phyloP scores from a whole-genome alignment of 768 basidiomycete species.

The Mycena epipterygia region DNA sequence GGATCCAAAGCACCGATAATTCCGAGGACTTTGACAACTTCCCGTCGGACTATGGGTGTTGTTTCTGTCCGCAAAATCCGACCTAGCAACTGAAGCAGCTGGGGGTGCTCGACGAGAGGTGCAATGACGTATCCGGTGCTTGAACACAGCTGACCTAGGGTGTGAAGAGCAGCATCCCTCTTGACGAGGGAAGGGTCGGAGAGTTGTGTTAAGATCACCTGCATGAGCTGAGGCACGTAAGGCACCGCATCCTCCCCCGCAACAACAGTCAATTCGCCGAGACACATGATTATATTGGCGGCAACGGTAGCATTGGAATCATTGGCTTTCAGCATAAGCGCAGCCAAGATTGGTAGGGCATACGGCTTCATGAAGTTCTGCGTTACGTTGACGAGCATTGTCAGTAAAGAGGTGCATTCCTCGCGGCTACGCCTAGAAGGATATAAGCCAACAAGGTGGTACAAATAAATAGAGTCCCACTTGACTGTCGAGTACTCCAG shows the following conservation, averaged over 20 bases:
- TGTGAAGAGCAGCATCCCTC: slow-evolving; percentile 93
- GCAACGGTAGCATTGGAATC: slow-evolving; percentile 91
- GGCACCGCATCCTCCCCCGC: slow-evolving; percentile 92
- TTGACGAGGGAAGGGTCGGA: slow-evolving; percentile 92
- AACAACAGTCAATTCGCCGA: slow-evolving; percentile 93
- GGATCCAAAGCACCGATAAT: slow-evolving; percentile 97
- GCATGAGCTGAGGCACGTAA: slow-evolving; percentile 90
- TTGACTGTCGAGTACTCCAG: slow-evolving; percentile 93
- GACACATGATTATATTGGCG: slow-evolving; percentile 92
- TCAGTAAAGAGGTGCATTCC: slow-evolving; percentile 92
- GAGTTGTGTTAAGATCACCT: slow-evolving; percentile 88
- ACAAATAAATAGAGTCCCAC: slow-evolving; percentile 49
- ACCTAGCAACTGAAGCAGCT: slow-evolving; percentile 87
- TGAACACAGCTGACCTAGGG: slow-evolving; percentile 95
- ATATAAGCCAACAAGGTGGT: slow-evolving; percentile 21
- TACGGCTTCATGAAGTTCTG: slow-evolving; percentile 97
- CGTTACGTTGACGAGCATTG: slow-evolving; percentile 90
- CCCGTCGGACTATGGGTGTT: slow-evolving; percentile 78
- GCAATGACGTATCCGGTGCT: slow-evolving; percentile 96
- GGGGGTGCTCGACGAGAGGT: slow-evolving; percentile 92
- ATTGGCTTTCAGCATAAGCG: slow-evolving; percentile 89
- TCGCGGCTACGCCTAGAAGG: slow-evolving; percentile 83
- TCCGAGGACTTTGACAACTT: slow-evolving; percentile 95
- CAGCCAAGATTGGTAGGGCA: slow-evolving; percentile 93
- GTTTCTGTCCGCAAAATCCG: slow-evolving; percentile 88